phyloP scores from a whole-genome alignment of 441 rosid species.

The Raphanus hybrid region DNA sequence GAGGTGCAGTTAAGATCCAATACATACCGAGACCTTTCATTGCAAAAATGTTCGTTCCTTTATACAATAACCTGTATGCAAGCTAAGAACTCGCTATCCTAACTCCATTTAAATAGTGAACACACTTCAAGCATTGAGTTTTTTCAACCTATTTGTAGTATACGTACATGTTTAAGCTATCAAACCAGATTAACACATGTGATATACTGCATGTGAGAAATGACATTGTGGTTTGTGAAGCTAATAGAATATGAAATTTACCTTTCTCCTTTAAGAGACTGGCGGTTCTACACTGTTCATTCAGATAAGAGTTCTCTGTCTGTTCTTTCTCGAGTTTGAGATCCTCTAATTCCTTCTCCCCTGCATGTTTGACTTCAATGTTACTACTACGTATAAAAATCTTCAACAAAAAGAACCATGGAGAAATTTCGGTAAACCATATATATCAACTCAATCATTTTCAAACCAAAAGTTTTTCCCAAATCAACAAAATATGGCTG shows the following conservation, averaged over 20 bases:
- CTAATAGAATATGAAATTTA: conserved; percentile 15
- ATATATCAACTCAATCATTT: conserved; percentile 5
- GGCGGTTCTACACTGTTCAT: conserved; percentile 52
- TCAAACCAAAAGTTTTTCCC: conserved; percentile 6
- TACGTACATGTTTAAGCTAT: neutral
- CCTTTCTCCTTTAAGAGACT: conserved; percentile 77
- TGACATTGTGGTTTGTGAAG: neutral
- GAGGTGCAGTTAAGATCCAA: conserved; percentile 5
- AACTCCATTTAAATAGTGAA: conserved; percentile 16
- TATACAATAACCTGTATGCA: neutral
- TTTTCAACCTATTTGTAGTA: conserved; percentile 10
- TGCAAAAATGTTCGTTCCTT: conserved; percentile 1
- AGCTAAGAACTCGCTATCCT: conserved; percentile 19
- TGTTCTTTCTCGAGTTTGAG: conserved; percentile 65
- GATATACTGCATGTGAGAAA: conserved; percentile 9
- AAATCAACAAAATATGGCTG: conserved; percentile 3
- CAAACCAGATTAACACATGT: neutral
- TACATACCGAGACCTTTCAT: neutral
- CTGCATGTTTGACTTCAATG: conserved; percentile 48
- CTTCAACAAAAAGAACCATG: neutral
- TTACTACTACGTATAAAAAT: conserved; percentile 1
- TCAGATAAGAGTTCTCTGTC: conserved; percentile 50
- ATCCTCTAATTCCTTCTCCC: conserved; percentile 67
- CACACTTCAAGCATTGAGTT: neutral
- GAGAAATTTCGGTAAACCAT: conserved; percentile 1